Percentiles rank a stretch among this genome's conserved stretches.
These are phyloP conservation scores for Penicillium sp. DNA, from an alignment of 2,329 filamentous ascomycete genomes.

Conservation along the genomic window DNA sequence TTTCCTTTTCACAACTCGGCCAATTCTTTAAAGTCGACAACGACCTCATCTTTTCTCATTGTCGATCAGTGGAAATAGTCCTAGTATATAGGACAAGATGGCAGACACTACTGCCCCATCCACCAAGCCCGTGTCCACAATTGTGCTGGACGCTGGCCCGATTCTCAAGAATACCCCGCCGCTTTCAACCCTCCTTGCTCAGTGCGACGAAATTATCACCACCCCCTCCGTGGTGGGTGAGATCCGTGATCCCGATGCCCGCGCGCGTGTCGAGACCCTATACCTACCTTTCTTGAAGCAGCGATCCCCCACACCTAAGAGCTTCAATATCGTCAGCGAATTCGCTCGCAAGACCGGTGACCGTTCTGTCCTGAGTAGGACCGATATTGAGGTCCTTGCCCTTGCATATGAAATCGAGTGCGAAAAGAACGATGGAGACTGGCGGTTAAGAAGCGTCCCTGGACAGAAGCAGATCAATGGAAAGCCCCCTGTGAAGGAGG, in stretches of 20 bases:
- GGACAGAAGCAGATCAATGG: conserved; percentile 72
- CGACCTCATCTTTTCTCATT: background rate
- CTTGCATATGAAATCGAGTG: conserved; percentile 90
- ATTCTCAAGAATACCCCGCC: conserved; percentile 88
- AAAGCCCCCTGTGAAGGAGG: conserved; percentile 47
- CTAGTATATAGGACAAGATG: conserved; percentile 12
- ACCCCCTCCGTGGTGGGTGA: conserved; percentile 78
- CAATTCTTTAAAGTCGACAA: conserved; percentile 7
- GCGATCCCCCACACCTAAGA: conserved; percentile 64
- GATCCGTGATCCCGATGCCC: conserved; percentile 74
- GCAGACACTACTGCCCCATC: conserved; percentile 16
- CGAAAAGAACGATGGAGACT: conserved; percentile 81
- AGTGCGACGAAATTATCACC: conserved; percentile 69
- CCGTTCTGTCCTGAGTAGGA: conserved; percentile 72
- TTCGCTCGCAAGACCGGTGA: conserved; percentile 89
- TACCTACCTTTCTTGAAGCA: conserved; percentile 76
- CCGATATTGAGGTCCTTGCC: conserved; percentile 82
- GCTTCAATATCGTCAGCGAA: conserved; percentile 67
- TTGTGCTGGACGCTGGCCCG: conserved; percentile 83
- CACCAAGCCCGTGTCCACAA: conserved; percentile 64
- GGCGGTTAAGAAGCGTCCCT: conserved; percentile 68
- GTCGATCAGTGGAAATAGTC: conserved; percentile 1
- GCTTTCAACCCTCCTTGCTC: conserved; percentile 68
- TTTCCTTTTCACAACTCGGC: conserved; percentile 16
- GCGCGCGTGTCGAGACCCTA: conserved; percentile 70